phyloP scores from a whole-genome alignment of 768 basidiomycete genomes.

The Leccinellum albellum region DNA sequence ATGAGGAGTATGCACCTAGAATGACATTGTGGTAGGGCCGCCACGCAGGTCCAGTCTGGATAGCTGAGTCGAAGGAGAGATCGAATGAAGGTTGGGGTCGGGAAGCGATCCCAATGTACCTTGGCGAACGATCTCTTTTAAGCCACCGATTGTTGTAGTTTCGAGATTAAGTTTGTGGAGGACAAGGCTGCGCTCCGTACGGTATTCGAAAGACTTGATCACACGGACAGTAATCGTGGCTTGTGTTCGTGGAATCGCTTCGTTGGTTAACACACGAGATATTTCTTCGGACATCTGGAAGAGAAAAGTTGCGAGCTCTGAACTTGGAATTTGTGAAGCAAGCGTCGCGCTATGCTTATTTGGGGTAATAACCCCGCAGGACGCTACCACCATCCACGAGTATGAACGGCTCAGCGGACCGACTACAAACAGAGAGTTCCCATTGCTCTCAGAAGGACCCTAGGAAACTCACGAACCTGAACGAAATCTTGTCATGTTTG shows the following conservation, averaged over 20 bases:
- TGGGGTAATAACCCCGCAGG: too few relatives aligned
- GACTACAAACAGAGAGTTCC: constrained; percentile 5
- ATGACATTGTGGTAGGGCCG: constrained; percentile 77
- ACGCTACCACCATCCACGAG: constrained; percentile 13
- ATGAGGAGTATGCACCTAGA: constrained; percentile 52
- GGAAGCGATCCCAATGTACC: constrained; percentile 40
- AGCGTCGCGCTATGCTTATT: too few relatives aligned
- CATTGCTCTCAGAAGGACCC: constrained; percentile 19
- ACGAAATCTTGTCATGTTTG: constrained; percentile 71
- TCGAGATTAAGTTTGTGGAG: constrained; percentile 79
- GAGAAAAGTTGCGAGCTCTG: not conserved
- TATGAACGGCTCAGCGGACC: constrained; percentile 9
- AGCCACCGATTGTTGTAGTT: constrained; percentile 67
- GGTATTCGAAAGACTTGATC: constrained; percentile 92
- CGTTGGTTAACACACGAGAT: constrained; percentile 55
- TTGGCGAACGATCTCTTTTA: constrained; percentile 70
- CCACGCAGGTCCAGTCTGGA: constrained; percentile 76
- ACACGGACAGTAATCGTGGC: constrained; percentile 88
- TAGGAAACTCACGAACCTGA: constrained; percentile 51
- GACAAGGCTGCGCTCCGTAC: constrained; percentile 86
- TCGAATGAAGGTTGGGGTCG: not conserved
- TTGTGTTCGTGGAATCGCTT: constrained; percentile 60
- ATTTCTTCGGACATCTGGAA: constrained; percentile 32
- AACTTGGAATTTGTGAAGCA: not conserved
- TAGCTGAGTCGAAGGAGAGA: constrained; percentile 41